Evolutionary conservation across 345 rosid genomes (phyloP).

Genomic region (Lenwebbia sp.): DNA sequence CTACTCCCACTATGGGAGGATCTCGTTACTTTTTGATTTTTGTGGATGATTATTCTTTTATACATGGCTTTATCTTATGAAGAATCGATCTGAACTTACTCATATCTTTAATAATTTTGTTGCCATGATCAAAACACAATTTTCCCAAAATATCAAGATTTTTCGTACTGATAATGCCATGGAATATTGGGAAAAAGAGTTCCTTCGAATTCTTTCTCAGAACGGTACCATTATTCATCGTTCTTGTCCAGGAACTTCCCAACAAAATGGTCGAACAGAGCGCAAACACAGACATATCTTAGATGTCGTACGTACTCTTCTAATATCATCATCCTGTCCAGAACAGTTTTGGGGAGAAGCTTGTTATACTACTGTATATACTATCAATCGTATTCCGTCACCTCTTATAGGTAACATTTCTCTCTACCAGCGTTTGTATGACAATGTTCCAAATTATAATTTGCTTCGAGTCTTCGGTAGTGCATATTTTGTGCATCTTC

Average conservation of each 20-base stretch:
- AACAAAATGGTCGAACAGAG: background rate
- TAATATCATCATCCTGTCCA: background rate
- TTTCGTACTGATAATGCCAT: background rate
- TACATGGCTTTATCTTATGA: background rate
- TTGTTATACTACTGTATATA: too few relatives aligned
- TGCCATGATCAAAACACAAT: background rate
- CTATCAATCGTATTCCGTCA: background rate
- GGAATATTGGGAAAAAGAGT: background rate
- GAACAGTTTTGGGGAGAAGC: background rate
- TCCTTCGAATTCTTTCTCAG: background rate
- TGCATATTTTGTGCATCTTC: too few relatives aligned
- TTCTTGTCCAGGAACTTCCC: background rate
- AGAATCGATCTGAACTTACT: background rate
- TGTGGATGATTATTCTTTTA: background rate
- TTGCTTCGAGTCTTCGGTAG: background rate
- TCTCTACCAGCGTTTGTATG: background rate
- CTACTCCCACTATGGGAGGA: background rate
- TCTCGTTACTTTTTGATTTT: rapidly evolving
- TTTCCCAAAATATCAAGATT: too few relatives aligned
- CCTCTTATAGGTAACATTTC: background rate
- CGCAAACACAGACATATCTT: background rate
- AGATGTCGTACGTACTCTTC: background rate
- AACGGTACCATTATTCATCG: background rate
- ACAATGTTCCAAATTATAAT: background rate
- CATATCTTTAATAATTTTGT: too few relatives aligned